These are phyloP conservation scores for Globisporangium ultimum DNA, from an alignment of 352 stramenopile species.

Conservation along the genomic window DNA sequence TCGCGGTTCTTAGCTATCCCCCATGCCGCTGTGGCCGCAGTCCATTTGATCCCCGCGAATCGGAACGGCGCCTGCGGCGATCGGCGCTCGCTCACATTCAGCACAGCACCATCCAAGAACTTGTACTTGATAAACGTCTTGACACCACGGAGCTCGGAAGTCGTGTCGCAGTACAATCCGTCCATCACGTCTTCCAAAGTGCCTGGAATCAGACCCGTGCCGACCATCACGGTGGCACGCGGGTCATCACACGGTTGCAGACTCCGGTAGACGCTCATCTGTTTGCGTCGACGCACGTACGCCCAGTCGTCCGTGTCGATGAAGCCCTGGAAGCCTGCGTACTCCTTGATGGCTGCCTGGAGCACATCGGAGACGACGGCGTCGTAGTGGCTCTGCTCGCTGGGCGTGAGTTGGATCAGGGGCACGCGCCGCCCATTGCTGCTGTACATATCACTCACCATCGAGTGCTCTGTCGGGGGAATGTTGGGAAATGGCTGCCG, in stretches of 20 bases:
- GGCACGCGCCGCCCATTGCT: too few species aligned
- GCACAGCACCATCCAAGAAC: slow-evolving; percentile 25
- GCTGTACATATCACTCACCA: too few species aligned
- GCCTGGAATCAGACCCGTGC: slow-evolving; percentile 7
- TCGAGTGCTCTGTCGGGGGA: too few species aligned
- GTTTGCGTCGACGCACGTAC: slow-evolving; percentile 8
- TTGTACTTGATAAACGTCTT: slow-evolving; percentile 30
- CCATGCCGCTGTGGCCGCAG: slow-evolving; percentile 22
- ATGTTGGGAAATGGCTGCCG: slow-evolving; percentile 14
- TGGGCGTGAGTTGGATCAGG: slow-evolving; percentile 10
- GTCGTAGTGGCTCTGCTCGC: slow-evolving; percentile 19
- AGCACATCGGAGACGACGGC: slow-evolving; percentile 12
- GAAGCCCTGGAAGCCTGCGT: slow-evolving; percentile 10
- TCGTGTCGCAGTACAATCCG: slow-evolving; percentile 38
- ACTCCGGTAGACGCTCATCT: slow-evolving; percentile 16
- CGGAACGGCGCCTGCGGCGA: slow-evolving; percentile 26
- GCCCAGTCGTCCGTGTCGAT: slow-evolving; percentile 12
- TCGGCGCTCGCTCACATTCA: slow-evolving; percentile 30
- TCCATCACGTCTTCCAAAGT: slow-evolving; percentile 30
- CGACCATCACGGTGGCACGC: slow-evolving; percentile 10
- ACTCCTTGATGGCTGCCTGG: slow-evolving; percentile 13
- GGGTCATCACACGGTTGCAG: slow-evolving; percentile 4
- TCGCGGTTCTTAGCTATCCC: slow-evolving; percentile 24
- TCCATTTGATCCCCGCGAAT: slow-evolving; percentile 47
- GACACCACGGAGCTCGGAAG: slow-evolving; percentile 24